phyloP scores from a whole-genome alignment of 331 rosid species.

The Rosa hybrid region DNA sequence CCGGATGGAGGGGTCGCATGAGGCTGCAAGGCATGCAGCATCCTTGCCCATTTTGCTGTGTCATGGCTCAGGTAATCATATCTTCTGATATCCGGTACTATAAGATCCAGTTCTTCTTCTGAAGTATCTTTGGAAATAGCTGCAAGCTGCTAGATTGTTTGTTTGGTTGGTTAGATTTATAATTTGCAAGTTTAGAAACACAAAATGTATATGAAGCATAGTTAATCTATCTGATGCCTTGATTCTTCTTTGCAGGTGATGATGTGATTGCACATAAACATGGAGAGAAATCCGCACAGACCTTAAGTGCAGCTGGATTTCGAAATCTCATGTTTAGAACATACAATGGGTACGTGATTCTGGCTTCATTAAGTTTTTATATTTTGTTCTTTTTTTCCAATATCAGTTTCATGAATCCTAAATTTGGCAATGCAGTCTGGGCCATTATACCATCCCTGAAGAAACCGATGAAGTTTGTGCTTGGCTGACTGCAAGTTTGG shows the following conservation, averaged over 20 bases:
- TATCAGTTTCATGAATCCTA: conserved; percentile 13
- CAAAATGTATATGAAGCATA: background rate
- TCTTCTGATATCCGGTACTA: conserved; percentile 6
- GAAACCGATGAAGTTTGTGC: conserved; percentile 84
- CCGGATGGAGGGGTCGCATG: conserved; percentile 55
- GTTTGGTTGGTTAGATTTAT: background rate
- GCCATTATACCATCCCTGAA: conserved; percentile 91
- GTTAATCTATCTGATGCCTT: background rate
- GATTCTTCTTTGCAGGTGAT: conserved; percentile 56
- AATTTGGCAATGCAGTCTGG: conserved; percentile 60
- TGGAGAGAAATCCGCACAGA: conserved; percentile 80
- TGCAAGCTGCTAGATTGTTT: background rate
- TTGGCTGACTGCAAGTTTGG: conserved; percentile 75
- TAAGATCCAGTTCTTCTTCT: conserved; percentile 9
- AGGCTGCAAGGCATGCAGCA: conserved; percentile 78
- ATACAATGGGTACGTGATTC: conserved; percentile 63
- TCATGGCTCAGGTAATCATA: conserved; percentile 76
- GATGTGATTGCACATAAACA: conserved; percentile 76
- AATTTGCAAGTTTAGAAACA: background rate
- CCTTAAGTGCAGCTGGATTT: conserved; percentile 76
- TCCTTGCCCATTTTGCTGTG: conserved; percentile 73
- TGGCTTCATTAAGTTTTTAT: conserved; percentile 15
- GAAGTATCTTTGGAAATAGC: background rate
- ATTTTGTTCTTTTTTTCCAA: conserved; percentile 18
- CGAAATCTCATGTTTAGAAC: conserved; percentile 73